Conservation (phyloP, 805 yeast genomes). For the Ogataea zsoltii region DNA sequence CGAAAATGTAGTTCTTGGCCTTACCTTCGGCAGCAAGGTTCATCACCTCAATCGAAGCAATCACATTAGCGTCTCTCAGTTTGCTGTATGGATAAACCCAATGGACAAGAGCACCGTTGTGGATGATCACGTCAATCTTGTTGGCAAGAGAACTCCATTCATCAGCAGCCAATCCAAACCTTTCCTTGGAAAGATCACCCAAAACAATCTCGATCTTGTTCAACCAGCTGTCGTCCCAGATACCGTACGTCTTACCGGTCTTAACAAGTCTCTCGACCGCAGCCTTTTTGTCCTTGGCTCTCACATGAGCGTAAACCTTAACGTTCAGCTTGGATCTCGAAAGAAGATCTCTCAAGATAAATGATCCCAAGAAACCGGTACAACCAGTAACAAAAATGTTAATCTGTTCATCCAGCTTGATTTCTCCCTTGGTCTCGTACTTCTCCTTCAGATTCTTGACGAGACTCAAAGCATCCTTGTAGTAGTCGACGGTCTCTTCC, state of each 20-base stretch:
- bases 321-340: constrained; percentile 50
- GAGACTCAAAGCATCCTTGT: constrained; percentile 68
- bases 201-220: constrained; percentile 66
- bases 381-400: constrained; percentile 88
- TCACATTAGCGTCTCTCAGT: constrained; percentile 89
- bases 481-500: constrained; percentile 49
- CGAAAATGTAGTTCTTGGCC: constrained; percentile 85
- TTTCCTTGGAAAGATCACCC: constrained; percentile 75
- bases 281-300: constrained; percentile 68
- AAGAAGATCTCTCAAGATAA: constrained; percentile 75
- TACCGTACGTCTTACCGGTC: constrained; percentile 81
- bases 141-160: constrained; percentile 61
- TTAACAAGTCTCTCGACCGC: constrained; percentile 77
- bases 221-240: constrained; percentile 66
- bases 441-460: constrained; percentile 41
- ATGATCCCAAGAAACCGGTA: constrained; percentile 95
- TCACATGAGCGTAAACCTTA: constrained; percentile 82
- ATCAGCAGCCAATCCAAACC: constrained; percentile 64
- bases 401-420: constrained; percentile 26
- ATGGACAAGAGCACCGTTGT: constrained; percentile 97
- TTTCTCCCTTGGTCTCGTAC: constrained; percentile 44
- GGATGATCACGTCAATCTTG: constrained; percentile 78
- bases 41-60: constrained; percentile 83
- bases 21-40: constrained; percentile 75
- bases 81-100: constrained; percentile 97